Base-by-base conservation (phyloP, 2,329 filamentous ascomycete genomes). In the Fusarium chlamydosporum region DNA sequence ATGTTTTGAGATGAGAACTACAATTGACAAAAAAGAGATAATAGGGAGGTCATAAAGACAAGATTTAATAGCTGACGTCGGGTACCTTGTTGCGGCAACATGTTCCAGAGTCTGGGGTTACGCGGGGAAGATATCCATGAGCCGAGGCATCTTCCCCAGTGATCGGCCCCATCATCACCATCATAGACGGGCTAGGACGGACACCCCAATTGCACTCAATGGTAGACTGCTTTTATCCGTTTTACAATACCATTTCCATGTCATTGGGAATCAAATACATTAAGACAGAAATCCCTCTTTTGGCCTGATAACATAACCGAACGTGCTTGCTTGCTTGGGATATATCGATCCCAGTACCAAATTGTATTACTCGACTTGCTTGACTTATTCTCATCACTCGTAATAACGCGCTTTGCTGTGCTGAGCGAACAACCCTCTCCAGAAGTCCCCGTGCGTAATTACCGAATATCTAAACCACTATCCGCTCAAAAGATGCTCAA, bases 401-500 rank as follows among this genome's bases (percentile, higher is more conserved):
- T 56, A 52, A 57, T 45, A 23, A 13, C 45, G 61, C 60, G 42
- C 64, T 50, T 37, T 37, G 37, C 58, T 60, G 45, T 62, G 58
- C 38, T 48, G 42, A 31, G 40, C 45, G 37, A 46, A 42, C 33
- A 29, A 40, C 57, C 26, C 9, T 61, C 47, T 47, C 27, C 40
- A 6, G 31, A 52, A 40, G 13, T 29, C 26, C 26, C 27, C 15
- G 16, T 38, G 23, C n/a, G 40, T 35, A 40, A 15, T 40, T 27
- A 29, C 33, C 47, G 7, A 11, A 4, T 16, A 10, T 33, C 38
- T 37, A 16, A 26, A 45, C 37, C 13, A 46, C 76, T 50, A 65
- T 29, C 43, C 53, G 12, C 47, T 81, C 31, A 92, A 79, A 57
- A 96, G 81, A 75, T 92, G 89, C 80, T 96, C 92, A 54, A 96